A percentile compares a stretch with the other conserved stretches of the same genome.
Evolutionary conservation across 139 green algal species (phyloP).

Genomic region (Pleodorina starrii): DNA sequence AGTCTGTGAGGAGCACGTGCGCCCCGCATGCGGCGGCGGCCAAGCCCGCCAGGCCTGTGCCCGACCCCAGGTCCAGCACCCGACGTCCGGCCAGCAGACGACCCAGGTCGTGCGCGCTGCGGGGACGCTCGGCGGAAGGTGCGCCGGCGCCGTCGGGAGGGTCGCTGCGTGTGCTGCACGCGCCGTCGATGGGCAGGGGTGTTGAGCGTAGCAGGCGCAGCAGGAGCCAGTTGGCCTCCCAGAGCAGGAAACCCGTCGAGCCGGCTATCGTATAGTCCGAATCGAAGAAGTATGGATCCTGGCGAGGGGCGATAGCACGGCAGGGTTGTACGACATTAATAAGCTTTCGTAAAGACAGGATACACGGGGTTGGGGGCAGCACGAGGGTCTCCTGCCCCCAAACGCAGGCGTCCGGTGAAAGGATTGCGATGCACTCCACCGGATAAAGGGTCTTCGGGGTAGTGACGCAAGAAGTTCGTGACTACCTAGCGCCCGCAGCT

Average conservation of each 20-base stretch:
- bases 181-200: background rate
- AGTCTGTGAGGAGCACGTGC: slow-evolving; percentile 66
- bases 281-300: slow-evolving; percentile 52
- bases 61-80: slow-evolving; percentile 70
- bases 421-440: no score
- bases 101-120: no score
- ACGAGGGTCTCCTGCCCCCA: no score
- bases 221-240: slow-evolving; percentile 51
- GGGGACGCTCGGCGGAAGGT: background rate
- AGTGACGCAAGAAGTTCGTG: no score
- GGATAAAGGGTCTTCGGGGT: no score
- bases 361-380: no score
- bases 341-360: no score
- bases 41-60: slow-evolving; percentile 70
- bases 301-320: no score
- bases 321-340: no score
- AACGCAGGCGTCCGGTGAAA: no score
- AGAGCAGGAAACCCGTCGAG: slow-evolving; percentile 47
- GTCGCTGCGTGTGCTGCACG: background rate
- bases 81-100: slow-evolving; percentile 46
- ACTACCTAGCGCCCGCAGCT: no score
- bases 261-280: slow-evolving; percentile 46
- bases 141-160: background rate
- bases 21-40: slow-evolving; percentile 66
- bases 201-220: slow-evolving; percentile 15